Base-by-base conservation (phyloP, 371 early-diverging fungal species). In the Mucor indicus region DNA sequence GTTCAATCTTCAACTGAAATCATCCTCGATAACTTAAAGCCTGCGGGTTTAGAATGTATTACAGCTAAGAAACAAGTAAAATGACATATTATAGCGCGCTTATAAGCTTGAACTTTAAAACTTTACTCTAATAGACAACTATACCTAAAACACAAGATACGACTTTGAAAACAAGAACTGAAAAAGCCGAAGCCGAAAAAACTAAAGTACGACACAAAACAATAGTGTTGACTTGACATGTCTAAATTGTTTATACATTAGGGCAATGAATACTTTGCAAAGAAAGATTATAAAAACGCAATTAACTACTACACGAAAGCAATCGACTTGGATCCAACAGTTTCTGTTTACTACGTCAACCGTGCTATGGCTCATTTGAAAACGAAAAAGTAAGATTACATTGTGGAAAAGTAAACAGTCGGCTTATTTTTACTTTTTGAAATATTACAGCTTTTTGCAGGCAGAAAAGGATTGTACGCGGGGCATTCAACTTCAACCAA, bases 301-400 rank as follows among this genome's bases (percentile, higher is more conserved):
- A 62, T 85, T 37, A 50, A 61, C 4, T 70, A 75, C 38, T 96
- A 96, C 64, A 72, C 81, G 3, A 69, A 67, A 33, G 83, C 85
- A 23, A 83, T 94, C 37, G 67, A 78, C 10, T 54, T 81, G n/a
- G 86, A 91, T 52, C 80, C 83, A 4, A 66, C 67, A 29, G 80
- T 74, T 33, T 53, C 86, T 10, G 80, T 85, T 0, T 79, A 80
- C 20, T 75, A 67, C 25, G 74, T 86, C 25, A 95, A 95, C 60
- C 81, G 93, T 21, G 93, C 96, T 2, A 87, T 93, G 87, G 89
- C 91, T 1, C 62, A 84, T 41, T 59, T 95, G 15, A 93, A 92
- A 51, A 50, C 89, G 17, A 62, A 82, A 8, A 73, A 67, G 83
- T 90, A 76, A 35, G 2, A n/a, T n/a, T n/a, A n/a, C n/a, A n/a